Evolutionary conservation across 768 basidiomycete genomes (phyloP).

Genomic region (Phaffia australis): DNA sequence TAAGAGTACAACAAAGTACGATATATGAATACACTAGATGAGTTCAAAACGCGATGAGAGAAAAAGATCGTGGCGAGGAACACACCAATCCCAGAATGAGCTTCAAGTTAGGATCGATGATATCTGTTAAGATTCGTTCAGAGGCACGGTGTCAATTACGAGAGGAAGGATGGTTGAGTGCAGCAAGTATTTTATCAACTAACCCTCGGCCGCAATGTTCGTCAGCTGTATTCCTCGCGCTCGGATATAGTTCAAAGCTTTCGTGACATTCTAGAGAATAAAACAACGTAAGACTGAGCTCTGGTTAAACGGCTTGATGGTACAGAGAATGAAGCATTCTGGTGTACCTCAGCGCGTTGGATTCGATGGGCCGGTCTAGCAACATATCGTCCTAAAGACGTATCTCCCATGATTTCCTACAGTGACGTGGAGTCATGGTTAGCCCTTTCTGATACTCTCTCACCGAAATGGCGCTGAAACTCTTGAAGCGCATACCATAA

Average conservation of each 20-base stretch:
- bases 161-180: neutral
- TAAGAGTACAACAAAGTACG: neutral
- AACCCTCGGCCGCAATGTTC: constrained; percentile 54
- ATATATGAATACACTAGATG: neutral
- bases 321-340: neutral
- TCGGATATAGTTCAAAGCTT: constrained; percentile 89
- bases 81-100: constrained; percentile 62
- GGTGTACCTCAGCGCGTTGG: constrained; percentile 69
- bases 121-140: constrained; percentile 49
- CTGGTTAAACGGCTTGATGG: neutral
- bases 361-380: constrained; percentile 78
- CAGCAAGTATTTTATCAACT: neutral
- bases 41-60: neutral
- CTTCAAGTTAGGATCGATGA: constrained; percentile 97
- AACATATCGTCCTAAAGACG: constrained; percentile 90
- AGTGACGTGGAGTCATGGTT: neutral
- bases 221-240: constrained; percentile 89
- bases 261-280: constrained; percentile 65
- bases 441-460: neutral
- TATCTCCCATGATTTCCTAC: constrained; percentile 96
- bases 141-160: neutral
- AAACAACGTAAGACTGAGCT: neutral
- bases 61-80: neutral
- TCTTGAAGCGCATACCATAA: too few relatives aligned
- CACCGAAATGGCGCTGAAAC: too few relatives aligned